Conservation (phyloP, 2,329 filamentous ascomycete genomes). For the Fusarium irregulare region DNA sequence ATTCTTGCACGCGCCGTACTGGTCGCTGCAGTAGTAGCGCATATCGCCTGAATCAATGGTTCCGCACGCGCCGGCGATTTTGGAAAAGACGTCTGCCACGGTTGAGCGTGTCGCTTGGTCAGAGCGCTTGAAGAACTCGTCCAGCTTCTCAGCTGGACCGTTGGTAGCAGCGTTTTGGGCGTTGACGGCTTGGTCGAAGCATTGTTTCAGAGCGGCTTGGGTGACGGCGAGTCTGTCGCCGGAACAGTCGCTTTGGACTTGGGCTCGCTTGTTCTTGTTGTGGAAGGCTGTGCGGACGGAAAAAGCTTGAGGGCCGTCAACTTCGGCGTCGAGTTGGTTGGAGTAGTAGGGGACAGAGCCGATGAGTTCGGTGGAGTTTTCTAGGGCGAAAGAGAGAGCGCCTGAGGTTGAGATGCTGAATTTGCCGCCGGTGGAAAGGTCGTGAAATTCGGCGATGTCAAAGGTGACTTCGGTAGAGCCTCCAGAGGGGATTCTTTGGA, state of each 20-base stretch:
- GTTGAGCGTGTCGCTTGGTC: slow-evolving; percentile 56
- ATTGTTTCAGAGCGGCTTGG: slow-evolving; percentile 64
- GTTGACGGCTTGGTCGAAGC: slow-evolving; percentile 62
- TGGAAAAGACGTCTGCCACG: slow-evolving; percentile 63
- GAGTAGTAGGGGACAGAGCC: slow-evolving; percentile 68
- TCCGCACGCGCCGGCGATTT: slow-evolving; percentile 66
- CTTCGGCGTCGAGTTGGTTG: slow-evolving; percentile 66
- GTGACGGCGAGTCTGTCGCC: slow-evolving; percentile 59
- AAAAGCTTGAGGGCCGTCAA: slow-evolving; percentile 67
- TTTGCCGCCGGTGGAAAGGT: slow-evolving; percentile 62
- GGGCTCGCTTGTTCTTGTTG: slow-evolving; percentile 64
- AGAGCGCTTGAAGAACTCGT: slow-evolving; percentile 73
- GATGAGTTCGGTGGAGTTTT: slow-evolving; percentile 63
- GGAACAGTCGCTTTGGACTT: slow-evolving; percentile 65
- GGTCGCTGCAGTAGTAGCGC: slow-evolving; percentile 69
- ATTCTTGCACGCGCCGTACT: slow-evolving; percentile 61
- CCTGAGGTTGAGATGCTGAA: slow-evolving; percentile 68
- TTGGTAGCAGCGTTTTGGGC: slow-evolving; percentile 64
- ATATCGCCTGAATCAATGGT: slow-evolving; percentile 61
- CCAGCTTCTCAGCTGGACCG: slow-evolving; percentile 61
- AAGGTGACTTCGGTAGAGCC: slow-evolving; percentile 65
- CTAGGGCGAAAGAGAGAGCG: slow-evolving; percentile 65
- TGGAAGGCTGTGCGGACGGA: slow-evolving; percentile 60
- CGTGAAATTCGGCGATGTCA: slow-evolving; percentile 67
- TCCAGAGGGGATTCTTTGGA: slow-evolving; percentile 60